Evolutionary conservation across 1,139 yeast genomes (phyloP).

Genomic region (Yamadazyma sp.): DNA sequence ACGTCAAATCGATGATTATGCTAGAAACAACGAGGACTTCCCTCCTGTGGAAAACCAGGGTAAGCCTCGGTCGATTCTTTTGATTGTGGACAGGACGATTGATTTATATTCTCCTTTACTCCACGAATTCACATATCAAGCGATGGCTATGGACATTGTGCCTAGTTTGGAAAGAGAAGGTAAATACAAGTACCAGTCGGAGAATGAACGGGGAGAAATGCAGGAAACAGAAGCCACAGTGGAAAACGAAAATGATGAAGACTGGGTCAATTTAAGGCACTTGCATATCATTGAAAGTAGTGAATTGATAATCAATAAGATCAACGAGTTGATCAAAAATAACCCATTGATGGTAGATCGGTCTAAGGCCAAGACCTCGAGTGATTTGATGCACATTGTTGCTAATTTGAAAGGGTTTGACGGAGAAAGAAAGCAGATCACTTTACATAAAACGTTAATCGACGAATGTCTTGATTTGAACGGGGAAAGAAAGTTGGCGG

Average conservation of each 20-base stretch:
- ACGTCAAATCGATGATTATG: conserved; percentile 68
- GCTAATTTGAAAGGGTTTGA: conserved; percentile 70
- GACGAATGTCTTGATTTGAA: conserved; percentile 58
- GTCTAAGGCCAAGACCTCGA: conserved; percentile 56
- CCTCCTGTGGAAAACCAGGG: conserved; percentile 55
- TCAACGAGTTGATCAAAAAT: conserved; percentile 67
- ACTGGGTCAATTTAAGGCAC: conserved; percentile 75
- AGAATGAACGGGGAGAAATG: conserved; percentile 57
- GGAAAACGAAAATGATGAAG: conserved; percentile 66
- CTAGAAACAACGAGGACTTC: conserved; percentile 65
- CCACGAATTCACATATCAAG: conserved; percentile 93
- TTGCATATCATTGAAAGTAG: conserved; percentile 77
- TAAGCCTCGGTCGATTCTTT: conserved; percentile 69
- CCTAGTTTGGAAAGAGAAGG: conserved; percentile 51
- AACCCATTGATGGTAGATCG: conserved; percentile 73
- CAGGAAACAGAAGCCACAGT: conserved; percentile 43
- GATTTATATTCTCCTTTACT: conserved; percentile 83
- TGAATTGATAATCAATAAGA: conserved; percentile 58
- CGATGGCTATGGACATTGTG: conserved; percentile 81
- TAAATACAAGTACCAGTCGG: conserved; percentile 60
- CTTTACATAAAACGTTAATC: conserved; percentile 59
- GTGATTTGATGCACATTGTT: conserved; percentile 64
- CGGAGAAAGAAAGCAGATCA: conserved; percentile 60
- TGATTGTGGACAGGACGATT: conserved; percentile 79
- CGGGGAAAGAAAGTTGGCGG: conserved; percentile 55